These are phyloP conservation scores for Yarrowia galli DNA, from an alignment of 1,139 yeast species.

Conservation along the genomic window DNA sequence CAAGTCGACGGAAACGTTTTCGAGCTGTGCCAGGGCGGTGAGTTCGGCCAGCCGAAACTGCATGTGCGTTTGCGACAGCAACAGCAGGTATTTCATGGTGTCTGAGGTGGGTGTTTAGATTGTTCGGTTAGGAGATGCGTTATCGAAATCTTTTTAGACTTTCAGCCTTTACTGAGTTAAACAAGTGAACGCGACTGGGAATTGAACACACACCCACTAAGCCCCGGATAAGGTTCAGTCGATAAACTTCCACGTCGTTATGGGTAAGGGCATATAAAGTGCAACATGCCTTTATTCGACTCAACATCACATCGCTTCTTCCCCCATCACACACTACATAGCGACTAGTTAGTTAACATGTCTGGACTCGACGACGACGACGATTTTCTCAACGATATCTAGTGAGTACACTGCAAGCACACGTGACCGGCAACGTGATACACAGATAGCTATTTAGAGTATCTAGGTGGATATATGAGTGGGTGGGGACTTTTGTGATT, in stretches of 20 bases:
- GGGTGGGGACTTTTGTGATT: background rate
- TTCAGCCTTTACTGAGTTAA: too few relatives aligned
- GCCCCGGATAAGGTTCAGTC: too few relatives aligned
- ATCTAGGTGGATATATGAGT: conserved; percentile 31
- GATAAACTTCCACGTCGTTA: too few relatives aligned
- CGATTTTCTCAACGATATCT: conserved; percentile 79
- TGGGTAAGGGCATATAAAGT: background rate
- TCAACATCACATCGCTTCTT: too few relatives aligned
- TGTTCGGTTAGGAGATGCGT: background rate
- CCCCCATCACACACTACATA: conserved; percentile 3
- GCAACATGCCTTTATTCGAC: too few relatives aligned
- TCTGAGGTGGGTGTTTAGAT: too few relatives aligned
- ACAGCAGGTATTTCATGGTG: conserved; percentile 64
- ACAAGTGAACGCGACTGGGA: too few relatives aligned
- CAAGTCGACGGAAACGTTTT: conserved; percentile 65
- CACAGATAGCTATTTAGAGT: conserved; percentile 31
- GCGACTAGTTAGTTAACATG: conserved; percentile 51
- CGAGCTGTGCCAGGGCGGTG: conserved; percentile 77
- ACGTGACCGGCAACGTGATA: conserved; percentile 23
- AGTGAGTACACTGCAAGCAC: conserved; percentile 50
- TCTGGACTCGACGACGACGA: conserved; percentile 83
- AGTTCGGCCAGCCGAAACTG: conserved; percentile 82
- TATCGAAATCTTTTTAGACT: background rate
- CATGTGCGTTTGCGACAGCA: conserved; percentile 84
- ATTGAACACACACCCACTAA: too few relatives aligned